Percentiles rank a stretch among this genome's conserved stretches.
Conservation (phyloP, 345 rosid genomes). For the Mercurialis annua region DNA sequence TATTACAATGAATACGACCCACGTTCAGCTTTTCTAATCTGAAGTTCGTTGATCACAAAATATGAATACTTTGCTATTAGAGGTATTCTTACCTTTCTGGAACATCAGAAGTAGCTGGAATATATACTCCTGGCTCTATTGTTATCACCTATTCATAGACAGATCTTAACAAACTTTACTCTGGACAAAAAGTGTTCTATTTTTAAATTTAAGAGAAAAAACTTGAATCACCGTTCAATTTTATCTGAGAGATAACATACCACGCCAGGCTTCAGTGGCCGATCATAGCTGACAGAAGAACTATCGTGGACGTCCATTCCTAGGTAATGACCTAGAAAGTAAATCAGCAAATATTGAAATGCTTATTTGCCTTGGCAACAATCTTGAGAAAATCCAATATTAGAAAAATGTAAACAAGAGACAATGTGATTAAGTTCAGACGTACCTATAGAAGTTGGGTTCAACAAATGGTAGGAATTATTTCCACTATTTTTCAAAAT, state of each 20-base stretch:
- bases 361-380: background rate
- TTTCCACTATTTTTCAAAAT: constrained; percentile 48
- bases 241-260: constrained; percentile 47
- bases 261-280: constrained; percentile 81
- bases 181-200: too few relatives aligned
- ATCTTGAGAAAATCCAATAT: background rate
- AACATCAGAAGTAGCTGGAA: constrained; percentile 53
- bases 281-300: constrained; percentile 61
- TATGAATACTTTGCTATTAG: background rate
- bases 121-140: constrained; percentile 92
- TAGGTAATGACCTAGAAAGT: constrained; percentile 73
- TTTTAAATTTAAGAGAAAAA: background rate
- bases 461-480: constrained; percentile 54
- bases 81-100: constrained; percentile 59
- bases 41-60: background rate
- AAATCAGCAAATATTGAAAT: constrained; percentile 8
- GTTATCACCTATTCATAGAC: constrained; percentile 74
- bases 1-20: background rate
- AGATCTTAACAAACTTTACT: background rate
- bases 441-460: constrained; percentile 94
- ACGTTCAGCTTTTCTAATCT: background rate
- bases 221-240: background rate
- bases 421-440: constrained; percentile 6
- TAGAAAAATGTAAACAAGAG: background rate
- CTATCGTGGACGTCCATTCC: constrained; percentile 99